Base-by-base conservation (phyloP, 345 rosid genomes). In the Hibiscus syriacus region DNA sequence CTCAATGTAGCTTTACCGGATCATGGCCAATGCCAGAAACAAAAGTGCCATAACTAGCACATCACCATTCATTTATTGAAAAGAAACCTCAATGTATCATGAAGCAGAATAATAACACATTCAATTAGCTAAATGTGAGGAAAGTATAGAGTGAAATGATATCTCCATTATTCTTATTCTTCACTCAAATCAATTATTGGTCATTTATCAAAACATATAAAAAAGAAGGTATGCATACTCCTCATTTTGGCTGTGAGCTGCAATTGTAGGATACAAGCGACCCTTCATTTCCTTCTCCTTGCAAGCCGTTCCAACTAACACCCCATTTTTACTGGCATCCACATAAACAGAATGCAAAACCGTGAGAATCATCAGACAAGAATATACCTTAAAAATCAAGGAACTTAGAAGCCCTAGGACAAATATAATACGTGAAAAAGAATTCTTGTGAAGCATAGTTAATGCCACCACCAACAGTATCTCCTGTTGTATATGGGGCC, bases 181-280 rank as follows among this genome's bases (percentile, higher is more conserved):
- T n/a, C 13, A 30, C 0, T 7, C n/a, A n/a, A 57, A 14, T 3
- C 27, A 12, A 27, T 6, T 14, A 26, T 26, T 30, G 7, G 17
- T 23, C 30, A 58, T 58, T 61, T 49, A 38, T 61, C 5, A 4
- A 34, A 34, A 34, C 5, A 34, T 4, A 34, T 30, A 0, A 34
- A 34, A 34, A 6, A 34, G 38, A 34, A 73, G 59, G 29, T 41
- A 67, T 52, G 75, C 96, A 71, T 91, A 94, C 97, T 94, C 99
- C 79, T 93, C 96, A 59, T 89, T 84, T 79, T 79, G 95, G 83
- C 97, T 91, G 75, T 94, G 92, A 79, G 91, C 95, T 73, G 92
- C 86, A 81, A 89, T 73, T 6, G 99, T 94, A 43, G 99, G 99
- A 76, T 82, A 87, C 54, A 90, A 76, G 69, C 86, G 81, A 69